Conservation (phyloP, 345 rosid genomes). For the Eucalyptus sp. region DNA sequence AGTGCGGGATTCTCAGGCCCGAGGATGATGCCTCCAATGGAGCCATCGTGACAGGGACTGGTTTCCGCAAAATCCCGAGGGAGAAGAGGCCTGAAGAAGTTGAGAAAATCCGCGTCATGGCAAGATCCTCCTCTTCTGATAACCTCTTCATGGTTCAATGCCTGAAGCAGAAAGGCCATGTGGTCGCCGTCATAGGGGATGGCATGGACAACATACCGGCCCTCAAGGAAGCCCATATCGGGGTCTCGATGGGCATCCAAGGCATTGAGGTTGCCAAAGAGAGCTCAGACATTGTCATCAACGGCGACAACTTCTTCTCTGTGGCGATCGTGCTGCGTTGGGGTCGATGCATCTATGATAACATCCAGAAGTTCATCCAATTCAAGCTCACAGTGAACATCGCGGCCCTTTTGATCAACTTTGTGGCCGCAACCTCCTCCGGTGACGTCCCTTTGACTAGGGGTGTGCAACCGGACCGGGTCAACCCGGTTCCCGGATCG, state of each 20-base stretch:
- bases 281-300: not conserved
- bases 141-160: constrained; percentile 70
- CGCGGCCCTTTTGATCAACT: not conserved
- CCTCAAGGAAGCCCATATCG: not conserved
- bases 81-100: constrained; percentile 14
- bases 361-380: not conserved
- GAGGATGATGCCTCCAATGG: constrained; percentile 8
- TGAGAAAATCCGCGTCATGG: constrained; percentile 34
- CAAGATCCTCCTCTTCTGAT: constrained; percentile 63
- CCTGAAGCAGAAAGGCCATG: constrained; percentile 50
- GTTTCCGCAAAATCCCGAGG: constrained; percentile 26
- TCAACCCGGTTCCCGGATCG: no score
- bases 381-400: not conserved
- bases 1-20: constrained; percentile 51
- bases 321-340: not conserved
- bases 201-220: fast-evolving
- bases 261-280: not conserved
- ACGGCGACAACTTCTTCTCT: not conserved
- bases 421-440: not conserved
- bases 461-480: no score
- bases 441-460: not conserved
- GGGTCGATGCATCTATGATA: not conserved
- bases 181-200: constrained; percentile 60
- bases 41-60: constrained; percentile 51
- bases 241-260: not conserved